Evolutionary conservation across 2,329 filamentous ascomycete species (phyloP).

Genomic region (Coniochaeta hoffmannii): DNA sequence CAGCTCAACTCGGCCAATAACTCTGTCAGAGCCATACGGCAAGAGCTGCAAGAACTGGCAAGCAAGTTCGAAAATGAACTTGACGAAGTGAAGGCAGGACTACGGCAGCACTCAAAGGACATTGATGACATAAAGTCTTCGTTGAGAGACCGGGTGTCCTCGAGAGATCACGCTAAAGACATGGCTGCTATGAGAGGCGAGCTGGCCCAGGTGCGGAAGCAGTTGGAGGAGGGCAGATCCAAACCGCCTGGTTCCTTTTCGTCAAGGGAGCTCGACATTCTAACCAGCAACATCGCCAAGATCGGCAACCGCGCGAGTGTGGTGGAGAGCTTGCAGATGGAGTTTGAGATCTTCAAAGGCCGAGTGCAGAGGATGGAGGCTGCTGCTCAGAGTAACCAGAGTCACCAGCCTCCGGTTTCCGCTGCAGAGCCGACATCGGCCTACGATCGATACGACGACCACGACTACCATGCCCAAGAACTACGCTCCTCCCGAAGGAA

Average conservation of each 20-base stretch:
- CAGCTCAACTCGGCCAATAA: constrained; percentile 15
- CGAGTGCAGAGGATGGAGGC: constrained; percentile 26
- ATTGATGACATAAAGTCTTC: constrained; percentile 16
- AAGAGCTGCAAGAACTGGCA: constrained; percentile 11
- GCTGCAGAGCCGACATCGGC: background rate
- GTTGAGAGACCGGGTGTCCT: constrained; percentile 9
- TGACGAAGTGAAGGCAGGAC: constrained; percentile 13
- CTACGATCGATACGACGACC: background rate
- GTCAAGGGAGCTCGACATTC: constrained; percentile 29
- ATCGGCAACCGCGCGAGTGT: constrained; percentile 29
- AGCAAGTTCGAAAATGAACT: constrained; percentile 16
- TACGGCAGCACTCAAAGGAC: constrained; percentile 15
- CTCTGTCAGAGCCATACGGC: constrained; percentile 13
- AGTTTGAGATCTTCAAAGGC: constrained; percentile 30
- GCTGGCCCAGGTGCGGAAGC: constrained; percentile 21
- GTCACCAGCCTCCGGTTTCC: background rate
- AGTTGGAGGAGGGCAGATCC: constrained; percentile 11
- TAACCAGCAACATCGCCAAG: constrained; percentile 29
- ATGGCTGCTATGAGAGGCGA: constrained; percentile 24
- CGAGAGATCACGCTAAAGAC: constrained; percentile 22
- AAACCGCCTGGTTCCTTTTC: constrained; percentile 11
- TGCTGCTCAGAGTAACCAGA: constrained; percentile 3
- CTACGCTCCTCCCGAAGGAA: background rate
- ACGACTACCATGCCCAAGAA: background rate
- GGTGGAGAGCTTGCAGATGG: constrained; percentile 33